Base-by-base conservation (phyloP, 148 eudicot species). In the Rhododendron griersonianum region DNA sequence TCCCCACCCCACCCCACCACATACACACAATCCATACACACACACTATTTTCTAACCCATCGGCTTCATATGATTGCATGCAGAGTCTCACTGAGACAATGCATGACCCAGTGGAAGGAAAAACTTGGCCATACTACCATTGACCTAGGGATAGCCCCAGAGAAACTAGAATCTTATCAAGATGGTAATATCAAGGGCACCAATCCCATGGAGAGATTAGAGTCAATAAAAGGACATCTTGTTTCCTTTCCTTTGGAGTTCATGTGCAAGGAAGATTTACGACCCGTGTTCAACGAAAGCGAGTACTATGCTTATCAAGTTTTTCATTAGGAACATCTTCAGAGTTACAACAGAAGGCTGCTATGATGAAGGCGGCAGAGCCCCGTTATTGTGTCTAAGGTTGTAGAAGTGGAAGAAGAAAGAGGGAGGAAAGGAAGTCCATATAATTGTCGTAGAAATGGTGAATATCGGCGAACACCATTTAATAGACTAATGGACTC, bases 291-390 rank as follows among this genome's bases (percentile, higher is more conserved):
- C 81, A 97, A 94, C 44, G 99, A 97, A 91, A 95, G 98, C 74
- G 99, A 97, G 87, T 97, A 97, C 85, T 97, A 97, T 57, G 98
- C 99, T 23, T 97, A 98, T 47, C 99, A 97, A 90, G 99, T 97
- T 83, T 97, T 97, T 85, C 99, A 97, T 75, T 97, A 88, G 93
- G 30, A 53, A 53, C 59, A 16, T 16, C 18, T 76, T 16, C n/a
- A 37, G 30, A 35, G 21, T 5, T 14, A 19, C 14, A 19, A 23
- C 45, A 41, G 45, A 75, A 41, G 67, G 81, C 48, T 47, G 28
- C 57, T 6, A 14, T 9, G 19, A 45, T 19, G 50, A 35, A 37
- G 48, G 75, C 7, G 35, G 13, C 21, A 13, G 67, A 53, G 25
- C n/a, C 51, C 35, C 25, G 8, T 35, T 75, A 77, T 30, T 47